A percentile compares a stretch with the other conserved stretches of the same genome.
phyloP scores from a whole-genome alignment of 352 stramenopile species.

The Elongisporangium prolatum region DNA sequence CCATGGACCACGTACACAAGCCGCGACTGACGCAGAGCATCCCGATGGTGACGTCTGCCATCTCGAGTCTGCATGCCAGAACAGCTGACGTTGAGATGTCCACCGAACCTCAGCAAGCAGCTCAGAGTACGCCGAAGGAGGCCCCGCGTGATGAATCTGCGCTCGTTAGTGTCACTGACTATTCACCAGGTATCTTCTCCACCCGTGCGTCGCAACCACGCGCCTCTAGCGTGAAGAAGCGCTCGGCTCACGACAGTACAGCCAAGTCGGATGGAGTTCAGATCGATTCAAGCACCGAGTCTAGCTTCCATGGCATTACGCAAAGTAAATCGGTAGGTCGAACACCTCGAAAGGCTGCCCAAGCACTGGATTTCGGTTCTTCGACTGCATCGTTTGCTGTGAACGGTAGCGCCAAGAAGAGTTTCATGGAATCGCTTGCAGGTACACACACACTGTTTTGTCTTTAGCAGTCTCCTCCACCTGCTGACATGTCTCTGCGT shows the following conservation, averaged over 20 bases:
- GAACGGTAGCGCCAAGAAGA: neutral
- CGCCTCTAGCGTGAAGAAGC: conserved; percentile 21
- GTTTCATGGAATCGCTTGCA: neutral
- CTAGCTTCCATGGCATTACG: conserved; percentile 21
- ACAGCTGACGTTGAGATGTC: neutral
- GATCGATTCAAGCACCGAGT: conserved; percentile 45
- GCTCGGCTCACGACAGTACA: conserved; percentile 12
- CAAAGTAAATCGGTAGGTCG: conserved; percentile 28
- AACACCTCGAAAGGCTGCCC: conserved; percentile 24
- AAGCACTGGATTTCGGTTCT: conserved; percentile 44
- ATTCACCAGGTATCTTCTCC: conserved; percentile 70
- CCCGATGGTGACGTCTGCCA: neutral
- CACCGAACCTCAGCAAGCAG: neutral
- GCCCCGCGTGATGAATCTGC: neutral
- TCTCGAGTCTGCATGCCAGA: conserved; percentile 3
- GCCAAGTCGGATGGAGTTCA: conserved; percentile 16
- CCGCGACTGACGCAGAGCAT: neutral
- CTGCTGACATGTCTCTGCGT: neutral
- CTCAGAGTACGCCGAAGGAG: neutral
- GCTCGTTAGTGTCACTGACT: conserved; percentile 12
- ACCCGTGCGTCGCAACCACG: conserved; percentile 40
- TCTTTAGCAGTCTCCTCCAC: neutral
- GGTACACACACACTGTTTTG: neutral
- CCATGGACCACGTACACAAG: conserved; percentile 21
- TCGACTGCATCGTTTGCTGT: conserved; percentile 11